A percentile compares a stretch with the other conserved stretches of the same genome.
Conservation (phyloP, 192 early-diverging fungal genomes). For the Coemansia sp. region DNA sequence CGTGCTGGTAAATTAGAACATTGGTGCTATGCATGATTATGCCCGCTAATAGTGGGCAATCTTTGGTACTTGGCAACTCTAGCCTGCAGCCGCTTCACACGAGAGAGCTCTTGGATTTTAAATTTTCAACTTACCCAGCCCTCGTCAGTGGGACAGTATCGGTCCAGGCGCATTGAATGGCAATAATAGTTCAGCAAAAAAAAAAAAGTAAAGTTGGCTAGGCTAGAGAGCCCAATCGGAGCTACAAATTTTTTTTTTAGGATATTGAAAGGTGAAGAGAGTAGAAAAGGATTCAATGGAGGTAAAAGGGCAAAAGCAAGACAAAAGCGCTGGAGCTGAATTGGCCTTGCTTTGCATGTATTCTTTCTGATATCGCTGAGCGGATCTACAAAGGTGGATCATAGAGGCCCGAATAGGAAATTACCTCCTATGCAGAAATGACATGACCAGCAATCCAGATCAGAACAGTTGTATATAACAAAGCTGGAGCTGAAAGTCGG, state of each 20-base stretch:
- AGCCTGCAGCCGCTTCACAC: background rate
- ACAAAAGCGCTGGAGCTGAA: constrained; percentile 4
- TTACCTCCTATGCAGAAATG: background rate
- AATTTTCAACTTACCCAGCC: constrained; percentile 28
- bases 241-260: too few relatives aligned
- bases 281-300: background rate
- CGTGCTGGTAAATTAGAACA: background rate
- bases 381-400: background rate
- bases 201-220: background rate
- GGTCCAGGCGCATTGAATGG: background rate
- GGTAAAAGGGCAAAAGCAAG: background rate
- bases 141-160: constrained; percentile 13
- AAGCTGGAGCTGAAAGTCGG: background rate
- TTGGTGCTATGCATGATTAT: background rate
- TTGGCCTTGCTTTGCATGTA: background rate
- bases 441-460: background rate
- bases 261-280: background rate
- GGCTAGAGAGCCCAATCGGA: too few relatives aligned
- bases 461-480: background rate
- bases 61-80: background rate
- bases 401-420: background rate
- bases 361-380: background rate
- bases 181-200: background rate
- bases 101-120: background rate
- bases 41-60: background rate